Base-by-base conservation (phyloP, 257 asterid species). In the Forsythia suspensa region DNA sequence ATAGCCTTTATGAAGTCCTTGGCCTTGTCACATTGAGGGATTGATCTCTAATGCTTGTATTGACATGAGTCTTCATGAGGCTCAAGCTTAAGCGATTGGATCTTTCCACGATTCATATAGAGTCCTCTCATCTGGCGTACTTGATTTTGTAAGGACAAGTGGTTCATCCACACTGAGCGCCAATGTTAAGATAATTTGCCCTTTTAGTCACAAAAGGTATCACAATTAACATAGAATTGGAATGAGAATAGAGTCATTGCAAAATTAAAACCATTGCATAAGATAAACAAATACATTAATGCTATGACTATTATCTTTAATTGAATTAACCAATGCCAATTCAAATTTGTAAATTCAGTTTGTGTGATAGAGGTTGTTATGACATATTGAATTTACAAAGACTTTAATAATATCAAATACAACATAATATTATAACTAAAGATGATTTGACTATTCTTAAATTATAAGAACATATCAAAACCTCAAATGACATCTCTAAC, bases 31-130 rank as follows among this genome's bases (percentile, higher is more conserved):
- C 7, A 67, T 7, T 66, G 6, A 34, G n/a, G 11, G 12, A 59
- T 59, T 8, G 70, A 34, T 13, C 51, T 52, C 66, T 55, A 29
- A 69, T 65, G 24, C 46, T 51, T 51, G 13, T 48, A 5, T 3
- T 73, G 0, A 73, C 38, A 24, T 8, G 8, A 34, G 37, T 38
- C 73, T 39, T 41, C 16, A 76, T 42, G 29, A 77, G 43, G 42
- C 41, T 78, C 39, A 52, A 39, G 40, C 77, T 52, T 20, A 70
- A 55, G 71, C 59, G 43, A 71, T 78, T 55, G 8, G 72, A 78
- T 71, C 48, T 13, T 55, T 78, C 44, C 38, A 52, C 37, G 29
- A 20, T 15, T 70, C 4, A 39, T 78, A 55, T 2, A 10, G 0
- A n/a, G 8, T 1, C 76, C 29, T 78, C 4, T n/a, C 43, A 2